Base-by-base conservation (phyloP, 257 asterid genomes). In the Jaltomata sinuosa region DNA sequence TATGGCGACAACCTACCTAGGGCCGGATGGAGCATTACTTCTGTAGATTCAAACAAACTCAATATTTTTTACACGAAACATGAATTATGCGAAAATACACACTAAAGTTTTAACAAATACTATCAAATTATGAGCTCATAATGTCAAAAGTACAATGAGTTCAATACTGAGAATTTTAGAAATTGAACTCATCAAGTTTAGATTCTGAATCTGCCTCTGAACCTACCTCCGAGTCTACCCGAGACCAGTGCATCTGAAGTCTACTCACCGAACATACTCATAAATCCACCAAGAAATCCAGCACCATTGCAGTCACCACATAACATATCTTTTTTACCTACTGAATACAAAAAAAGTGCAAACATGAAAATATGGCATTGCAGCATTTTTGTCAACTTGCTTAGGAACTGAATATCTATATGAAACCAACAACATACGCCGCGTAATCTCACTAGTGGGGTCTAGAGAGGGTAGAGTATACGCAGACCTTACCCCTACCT, bases 271-370 rank as follows among this genome's bases (percentile, higher is more conserved):
- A 27, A 5, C 1, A 96, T 85, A 89, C 94, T 97, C 98, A 97
- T 84, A 90, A 92, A 93, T 86, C 99, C 99, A 50, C 99, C 99
- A 19, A 95, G 38, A 83, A 93, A 97, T 59, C 98, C 98, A 79
- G 99, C 99, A 2, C 99, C 98, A 53, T 95, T 94, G 90, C 98
- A 97, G 36, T 85, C 88, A 4, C 99, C 99, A 78, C 99, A 94
- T 1, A 95, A 96, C 76, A 94, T 74, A 85, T 91, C 94, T 87
- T 84, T 93, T 54, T 91, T 93, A 84, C 98, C 99, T 91, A n/a
- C 98, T 97, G 92, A 55, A 71, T n/a, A 72, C 80, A 27, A 36
- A 76, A 62, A 1, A 47, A 50, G 0, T 1, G 38, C 81, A 40
- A 27, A 86, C 31, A 50, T 8, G 25, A 49, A 31, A 38, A 45